Conservation (phyloP, 176 grass and related monocot species). For the Hordeum marinum region DNA sequence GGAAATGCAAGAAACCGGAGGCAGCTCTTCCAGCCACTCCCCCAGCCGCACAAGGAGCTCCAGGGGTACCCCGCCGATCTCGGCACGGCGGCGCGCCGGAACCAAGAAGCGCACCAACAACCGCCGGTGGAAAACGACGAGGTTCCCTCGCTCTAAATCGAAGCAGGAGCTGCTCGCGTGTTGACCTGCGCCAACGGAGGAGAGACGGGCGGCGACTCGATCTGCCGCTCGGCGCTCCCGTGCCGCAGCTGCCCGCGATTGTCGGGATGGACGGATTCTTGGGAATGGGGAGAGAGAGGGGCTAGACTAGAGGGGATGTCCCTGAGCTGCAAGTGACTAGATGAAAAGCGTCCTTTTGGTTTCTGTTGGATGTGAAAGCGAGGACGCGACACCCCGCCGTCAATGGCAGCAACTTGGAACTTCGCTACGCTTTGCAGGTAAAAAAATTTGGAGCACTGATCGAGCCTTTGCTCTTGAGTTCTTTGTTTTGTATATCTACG, state of each 20-base stretch:
- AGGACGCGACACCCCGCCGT: conserved; percentile 13
- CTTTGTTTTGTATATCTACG: background rate
- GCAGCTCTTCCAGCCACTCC: background rate
- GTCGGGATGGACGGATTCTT: background rate
- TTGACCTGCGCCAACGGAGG: conserved; percentile 5
- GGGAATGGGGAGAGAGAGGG: background rate
- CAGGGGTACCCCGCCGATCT: background rate
- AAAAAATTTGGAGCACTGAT: background rate
- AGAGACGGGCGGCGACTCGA: background rate
- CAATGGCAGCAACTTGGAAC: conserved; percentile 1
- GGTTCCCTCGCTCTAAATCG: background rate
- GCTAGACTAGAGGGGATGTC: background rate
- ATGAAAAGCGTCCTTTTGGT: conserved; percentile 20
- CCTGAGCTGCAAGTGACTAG: conserved; percentile 13
- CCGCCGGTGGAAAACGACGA: background rate
- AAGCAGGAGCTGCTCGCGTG: background rate
- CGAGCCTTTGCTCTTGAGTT: too few relatives aligned
- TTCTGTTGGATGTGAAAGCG: conserved; percentile 40
- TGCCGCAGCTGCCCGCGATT: background rate
- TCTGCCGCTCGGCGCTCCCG: background rate
- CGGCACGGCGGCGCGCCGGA: background rate
- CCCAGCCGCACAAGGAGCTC: background rate
- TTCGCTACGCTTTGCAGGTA: background rate
- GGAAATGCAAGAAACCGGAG: conserved; percentile 19
- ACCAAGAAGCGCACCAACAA: conserved; percentile 11